Conservation (phyloP, 1,284 basidiomycete species). For the Ganoderma sinense region DNA sequence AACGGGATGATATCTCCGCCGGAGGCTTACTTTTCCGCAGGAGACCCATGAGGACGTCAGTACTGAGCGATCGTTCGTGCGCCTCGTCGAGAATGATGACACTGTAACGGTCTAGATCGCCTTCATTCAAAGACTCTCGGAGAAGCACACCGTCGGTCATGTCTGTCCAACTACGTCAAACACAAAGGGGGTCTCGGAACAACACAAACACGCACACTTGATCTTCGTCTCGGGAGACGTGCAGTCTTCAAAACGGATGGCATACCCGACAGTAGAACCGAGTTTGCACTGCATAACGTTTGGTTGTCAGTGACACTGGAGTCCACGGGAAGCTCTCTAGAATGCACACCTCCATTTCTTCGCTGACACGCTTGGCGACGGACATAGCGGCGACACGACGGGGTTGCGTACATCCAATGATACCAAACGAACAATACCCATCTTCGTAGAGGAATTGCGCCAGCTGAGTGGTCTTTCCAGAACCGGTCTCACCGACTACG, state of each 20-base stretch:
- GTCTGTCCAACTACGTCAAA: conserved; percentile 53
- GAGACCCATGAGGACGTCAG: conserved; percentile 97
- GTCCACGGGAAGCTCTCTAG: not conserved
- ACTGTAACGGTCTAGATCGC: conserved; percentile 93
- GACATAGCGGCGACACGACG: conserved; percentile 99
- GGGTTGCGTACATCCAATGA: conserved; percentile 96
- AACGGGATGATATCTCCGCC: not conserved
- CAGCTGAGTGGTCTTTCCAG: conserved; percentile 94
- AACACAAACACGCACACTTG: conserved; percentile 72
- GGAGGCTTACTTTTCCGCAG: conserved; percentile 82
- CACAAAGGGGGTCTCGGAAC: conserved; percentile 10
- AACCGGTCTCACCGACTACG: conserved; percentile 96
- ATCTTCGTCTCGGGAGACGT: conserved; percentile 93
- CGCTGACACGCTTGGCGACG: conserved; percentile 97
- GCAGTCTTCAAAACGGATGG: conserved; percentile 98
- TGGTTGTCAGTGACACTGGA: not conserved
- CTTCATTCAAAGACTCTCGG: conserved; percentile 95
- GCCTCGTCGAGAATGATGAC: conserved; percentile 98
- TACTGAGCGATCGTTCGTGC: conserved; percentile 95
- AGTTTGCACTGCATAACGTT: conserved; percentile 72
- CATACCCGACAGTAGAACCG: conserved; percentile 91
- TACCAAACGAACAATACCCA: conserved; percentile 88
- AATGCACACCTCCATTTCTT: conserved; percentile 82
- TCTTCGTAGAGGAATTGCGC: conserved; percentile 95
- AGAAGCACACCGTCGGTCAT: conserved; percentile 99